These are phyloP conservation scores for Boechera stricta DNA, from an alignment of 345 rosid species.

Conservation along the genomic window DNA sequence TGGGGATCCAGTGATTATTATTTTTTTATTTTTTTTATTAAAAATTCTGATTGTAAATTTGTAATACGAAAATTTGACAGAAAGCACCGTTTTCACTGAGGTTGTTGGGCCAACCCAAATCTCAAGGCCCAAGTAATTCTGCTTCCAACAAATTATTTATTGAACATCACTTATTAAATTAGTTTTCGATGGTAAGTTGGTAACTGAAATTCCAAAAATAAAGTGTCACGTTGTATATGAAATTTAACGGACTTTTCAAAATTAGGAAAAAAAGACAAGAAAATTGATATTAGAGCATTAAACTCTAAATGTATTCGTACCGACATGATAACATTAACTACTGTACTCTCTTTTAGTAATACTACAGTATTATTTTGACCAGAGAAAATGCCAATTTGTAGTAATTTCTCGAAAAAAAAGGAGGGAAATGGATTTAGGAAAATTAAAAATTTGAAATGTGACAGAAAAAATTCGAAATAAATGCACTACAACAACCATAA, in stretches of 20 bases:
- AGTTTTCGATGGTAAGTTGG: constrained; percentile 5
- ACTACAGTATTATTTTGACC: too few species aligned
- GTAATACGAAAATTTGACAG: too few species aligned
- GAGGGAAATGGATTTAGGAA: neutral
- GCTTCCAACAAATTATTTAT: neutral
- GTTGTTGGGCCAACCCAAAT: neutral
- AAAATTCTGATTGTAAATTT: too few species aligned
- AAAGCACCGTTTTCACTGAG: too few species aligned
- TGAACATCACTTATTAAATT: neutral
- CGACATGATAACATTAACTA: constrained; percentile 26
- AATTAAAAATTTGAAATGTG: constrained; percentile 19
- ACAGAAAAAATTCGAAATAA: constrained; percentile 45
- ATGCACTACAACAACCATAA: constrained; percentile 68
- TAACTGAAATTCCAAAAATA: constrained; percentile 3
- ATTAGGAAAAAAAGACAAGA: neutral
- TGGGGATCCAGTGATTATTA: too few species aligned
- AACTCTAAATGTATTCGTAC: constrained; percentile 25
- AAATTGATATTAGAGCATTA: neutral
- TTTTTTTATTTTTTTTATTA: too few species aligned
- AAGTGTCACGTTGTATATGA: constrained; percentile 22
- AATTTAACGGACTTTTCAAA: constrained; percentile 7
- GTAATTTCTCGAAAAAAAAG: constrained; percentile 1
- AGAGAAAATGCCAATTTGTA: neutral
- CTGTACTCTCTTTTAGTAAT: neutral
- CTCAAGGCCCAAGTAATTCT: constrained; percentile 10